Evolutionary conservation across 2,329 filamentous ascomycete genomes (phyloP).

Genomic region (Annulohypoxylon truncatum): DNA sequence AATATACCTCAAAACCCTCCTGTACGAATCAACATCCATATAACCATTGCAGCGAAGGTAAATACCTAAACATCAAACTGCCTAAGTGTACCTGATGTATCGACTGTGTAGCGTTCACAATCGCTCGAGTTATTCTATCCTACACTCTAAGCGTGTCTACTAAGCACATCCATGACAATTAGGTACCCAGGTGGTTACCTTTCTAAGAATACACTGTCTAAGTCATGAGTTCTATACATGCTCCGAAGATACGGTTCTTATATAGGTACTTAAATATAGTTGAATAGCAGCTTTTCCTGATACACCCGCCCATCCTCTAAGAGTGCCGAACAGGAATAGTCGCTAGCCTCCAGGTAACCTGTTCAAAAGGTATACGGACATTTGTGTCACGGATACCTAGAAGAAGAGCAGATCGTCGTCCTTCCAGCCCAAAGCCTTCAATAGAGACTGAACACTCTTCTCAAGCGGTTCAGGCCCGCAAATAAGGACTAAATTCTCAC

Average conservation of each 20-base stretch:
- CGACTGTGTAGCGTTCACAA: background rate
- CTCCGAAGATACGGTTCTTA: background rate
- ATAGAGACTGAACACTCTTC: constrained; percentile 64
- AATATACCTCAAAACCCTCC: background rate
- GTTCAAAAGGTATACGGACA: background rate
- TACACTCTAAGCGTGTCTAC: background rate
- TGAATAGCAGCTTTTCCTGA: background rate
- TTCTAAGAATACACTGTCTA: background rate
- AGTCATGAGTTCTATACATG: background rate
- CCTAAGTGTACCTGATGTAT: background rate
- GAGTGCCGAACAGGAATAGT: background rate
- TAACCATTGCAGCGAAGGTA: background rate
- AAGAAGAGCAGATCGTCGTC: constrained; percentile 83
- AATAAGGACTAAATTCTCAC: constrained; percentile 74
- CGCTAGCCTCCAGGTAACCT: background rate
- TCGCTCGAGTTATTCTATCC: background rate
- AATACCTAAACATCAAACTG: background rate
- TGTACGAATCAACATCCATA: background rate
- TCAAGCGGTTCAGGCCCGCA: constrained; percentile 85
- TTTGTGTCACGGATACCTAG: constrained; percentile 52
- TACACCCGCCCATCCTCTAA: background rate
- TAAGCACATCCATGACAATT: background rate
- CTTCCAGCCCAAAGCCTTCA: constrained; percentile 72
- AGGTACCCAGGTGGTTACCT: background rate
- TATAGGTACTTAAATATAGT: background rate